Base-by-base conservation (phyloP, 2,329 filamentous ascomycete genomes). In the Pseudocercospora fijiensis region DNA sequence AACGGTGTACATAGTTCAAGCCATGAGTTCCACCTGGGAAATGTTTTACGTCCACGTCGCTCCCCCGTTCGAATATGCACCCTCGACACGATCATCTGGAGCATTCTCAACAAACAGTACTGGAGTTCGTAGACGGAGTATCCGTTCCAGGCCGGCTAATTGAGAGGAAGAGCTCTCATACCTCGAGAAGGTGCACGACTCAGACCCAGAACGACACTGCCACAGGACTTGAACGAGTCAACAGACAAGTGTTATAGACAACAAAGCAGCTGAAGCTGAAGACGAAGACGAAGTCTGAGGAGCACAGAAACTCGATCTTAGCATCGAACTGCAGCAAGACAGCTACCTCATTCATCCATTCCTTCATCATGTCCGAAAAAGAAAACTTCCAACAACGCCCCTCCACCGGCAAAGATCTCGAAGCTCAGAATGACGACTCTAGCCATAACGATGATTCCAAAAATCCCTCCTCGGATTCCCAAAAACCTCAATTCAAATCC, bases 361-460 rank as follows among this genome's bases (percentile, higher is more conserved):
- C 24, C n/a, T 26, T 20, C 49, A 28, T 16, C 51, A 55, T 55
- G 45, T 55, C 26, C 4, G 28, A 55, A 9, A 28, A 55, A 33
- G 51, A 18, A 55, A 16, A 55, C 10, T 33, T 18, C 10, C 47
- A 51, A 55, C 20, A 18, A 26, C 45, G 24, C 1, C 24, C 45
- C 20, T 18, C 45, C 20, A 41, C 49, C 22, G 26, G 27, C 10
- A 58, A 57, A 41, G 60, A 62, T 22, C 13, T 47, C 24, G 63
- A 62, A 52, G 49, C 26, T 7, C 56, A 62, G 6, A 37, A 62
- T n/a, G 37, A 59, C 27, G 57, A 53, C 11, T 16, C 27, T 22
- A 28, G 51, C 20, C 16, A 51, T 47, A 62, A 57, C 4, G 37
- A 62, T 4, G 60, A 65, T 16, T 16, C n/a, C 33, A 37, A 16